These are phyloP conservation scores for Aegilops bicornis DNA, from an alignment of 176 grass and related monocot species.

Conservation along the genomic window DNA sequence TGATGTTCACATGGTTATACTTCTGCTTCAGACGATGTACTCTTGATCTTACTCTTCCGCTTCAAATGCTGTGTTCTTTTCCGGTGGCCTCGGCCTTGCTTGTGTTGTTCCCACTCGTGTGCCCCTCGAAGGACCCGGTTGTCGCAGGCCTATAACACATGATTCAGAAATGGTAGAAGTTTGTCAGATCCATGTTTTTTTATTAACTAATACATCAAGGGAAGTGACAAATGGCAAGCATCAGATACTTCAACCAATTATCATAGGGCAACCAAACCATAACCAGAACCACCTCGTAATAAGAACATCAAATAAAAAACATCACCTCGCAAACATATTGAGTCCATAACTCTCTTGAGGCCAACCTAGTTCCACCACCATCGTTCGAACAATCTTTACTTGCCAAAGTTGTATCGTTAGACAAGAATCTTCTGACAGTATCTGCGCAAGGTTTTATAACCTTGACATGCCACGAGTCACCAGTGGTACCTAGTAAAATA, in stretches of 20 bases:
- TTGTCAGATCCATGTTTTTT: background rate
- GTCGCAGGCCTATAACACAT: constrained; percentile 64
- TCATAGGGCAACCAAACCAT: background rate
- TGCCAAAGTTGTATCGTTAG: constrained; percentile 24
- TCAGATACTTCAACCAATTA: background rate
- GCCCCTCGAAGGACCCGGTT: constrained; percentile 70
- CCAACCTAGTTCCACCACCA: constrained; percentile 1
- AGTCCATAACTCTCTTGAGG: constrained; percentile 67
- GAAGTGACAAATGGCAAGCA: background rate
- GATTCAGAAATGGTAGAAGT: constrained; percentile 7
- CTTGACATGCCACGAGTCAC: constrained; percentile 53
- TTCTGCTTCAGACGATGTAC: background rate
- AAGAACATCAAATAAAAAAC: background rate
- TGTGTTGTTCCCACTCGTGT: constrained; percentile 93
- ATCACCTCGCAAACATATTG: constrained; percentile 82
- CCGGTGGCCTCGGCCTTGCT: constrained; percentile 64
- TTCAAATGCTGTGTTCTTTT: constrained; percentile 67
- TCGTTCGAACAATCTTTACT: background rate
- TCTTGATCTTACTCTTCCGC: constrained; percentile 26
- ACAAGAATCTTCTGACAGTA: constrained; percentile 63
- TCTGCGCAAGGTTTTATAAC: constrained; percentile 55
- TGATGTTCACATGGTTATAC: background rate
- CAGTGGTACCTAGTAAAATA: constrained; percentile 50
- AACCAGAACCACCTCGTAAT: background rate
- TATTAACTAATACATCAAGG: background rate